Percentiles rank a stretch among this genome's conserved stretches.
These are phyloP conservation scores for Fusarium hainanense DNA, from an alignment of 2,329 filamentous ascomycete species.

Conservation along the genomic window DNA sequence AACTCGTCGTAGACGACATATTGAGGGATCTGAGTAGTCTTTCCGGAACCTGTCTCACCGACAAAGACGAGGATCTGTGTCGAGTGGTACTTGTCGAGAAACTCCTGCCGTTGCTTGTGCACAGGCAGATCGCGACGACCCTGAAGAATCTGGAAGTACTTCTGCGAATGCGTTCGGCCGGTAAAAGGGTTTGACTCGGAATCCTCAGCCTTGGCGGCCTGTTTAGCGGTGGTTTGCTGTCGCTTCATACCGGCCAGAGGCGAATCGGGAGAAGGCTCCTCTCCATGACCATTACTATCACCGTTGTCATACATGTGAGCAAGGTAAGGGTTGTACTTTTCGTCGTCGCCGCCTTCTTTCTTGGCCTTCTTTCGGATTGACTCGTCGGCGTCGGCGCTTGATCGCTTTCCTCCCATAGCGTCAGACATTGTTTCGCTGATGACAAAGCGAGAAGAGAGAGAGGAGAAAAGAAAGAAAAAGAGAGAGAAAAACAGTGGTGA, in stretches of 20 bases:
- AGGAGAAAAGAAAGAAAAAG: slow-evolving; percentile 7
- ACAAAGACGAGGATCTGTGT: slow-evolving; percentile 98
- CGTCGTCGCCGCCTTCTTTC: slow-evolving; percentile 49
- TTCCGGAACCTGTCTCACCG: slow-evolving; percentile 98
- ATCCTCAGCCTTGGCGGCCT: slow-evolving; percentile 81
- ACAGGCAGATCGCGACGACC: slow-evolving; percentile 87
- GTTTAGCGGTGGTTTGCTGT: slow-evolving; percentile 81
- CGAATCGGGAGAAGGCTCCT: slow-evolving; percentile 53
- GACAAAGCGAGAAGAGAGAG: background rate
- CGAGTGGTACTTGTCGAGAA: slow-evolving; percentile 90
- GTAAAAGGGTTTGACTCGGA: slow-evolving; percentile 88
- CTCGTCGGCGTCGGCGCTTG: slow-evolving; percentile 58
- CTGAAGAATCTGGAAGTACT: slow-evolving; percentile 92
- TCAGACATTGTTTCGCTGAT: slow-evolving; percentile 54
- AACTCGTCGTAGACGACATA: slow-evolving; percentile 98
- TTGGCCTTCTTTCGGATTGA: slow-evolving; percentile 57
- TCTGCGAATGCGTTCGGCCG: slow-evolving; percentile 76
- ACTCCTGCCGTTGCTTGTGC: slow-evolving; percentile 92
- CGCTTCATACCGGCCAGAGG: slow-evolving; percentile 75
- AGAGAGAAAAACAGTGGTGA: slow-evolving; percentile 26
- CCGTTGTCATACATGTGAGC: slow-evolving; percentile 81
- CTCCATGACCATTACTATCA: slow-evolving; percentile 54
- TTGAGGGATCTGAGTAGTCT: slow-evolving; percentile 98
- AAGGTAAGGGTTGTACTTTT: slow-evolving; percentile 82
- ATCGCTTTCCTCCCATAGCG: slow-evolving; percentile 55